These are phyloP conservation scores for Gossypium armourianum DNA, from an alignment of 441 rosid species.

Conservation along the genomic window DNA sequence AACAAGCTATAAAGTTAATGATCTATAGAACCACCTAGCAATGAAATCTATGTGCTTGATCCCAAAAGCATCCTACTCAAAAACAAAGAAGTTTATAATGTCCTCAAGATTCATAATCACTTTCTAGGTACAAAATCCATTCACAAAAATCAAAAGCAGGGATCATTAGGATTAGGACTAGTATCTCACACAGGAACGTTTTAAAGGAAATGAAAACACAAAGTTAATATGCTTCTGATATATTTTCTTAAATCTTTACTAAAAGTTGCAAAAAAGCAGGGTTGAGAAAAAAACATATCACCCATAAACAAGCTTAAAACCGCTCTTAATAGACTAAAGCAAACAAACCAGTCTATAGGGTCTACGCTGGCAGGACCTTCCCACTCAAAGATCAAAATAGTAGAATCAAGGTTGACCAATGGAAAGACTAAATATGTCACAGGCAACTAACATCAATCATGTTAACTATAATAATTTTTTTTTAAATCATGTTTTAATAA, in stretches of 20 bases:
- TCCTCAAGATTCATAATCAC: neutral
- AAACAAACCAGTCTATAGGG: neutral
- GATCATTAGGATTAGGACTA: neutral
- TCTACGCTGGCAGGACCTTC: neutral
- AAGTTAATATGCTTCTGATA: neutral
- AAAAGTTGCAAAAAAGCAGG: neutral
- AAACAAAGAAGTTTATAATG: neutral
- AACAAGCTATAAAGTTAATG: slow-evolving; percentile 7
- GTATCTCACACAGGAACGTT: neutral
- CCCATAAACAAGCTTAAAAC: neutral
- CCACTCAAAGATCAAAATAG: neutral
- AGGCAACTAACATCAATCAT: neutral
- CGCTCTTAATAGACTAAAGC: neutral
- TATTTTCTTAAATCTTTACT: neutral
- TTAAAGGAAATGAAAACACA: neutral
- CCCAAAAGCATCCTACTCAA: neutral
- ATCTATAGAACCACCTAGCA: neutral
- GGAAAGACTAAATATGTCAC: neutral
- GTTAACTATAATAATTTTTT: neutral
- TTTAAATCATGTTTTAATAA: neutral
- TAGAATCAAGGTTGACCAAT: neutral
- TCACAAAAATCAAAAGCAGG: slow-evolving; percentile 3
- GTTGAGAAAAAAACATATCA: neutral
- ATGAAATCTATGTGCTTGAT: neutral
- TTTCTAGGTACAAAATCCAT: neutral